Evolutionary conservation across 2,329 filamentous ascomycete genomes (phyloP).

Genomic region (Clonostachys rhizophaga): DNA sequence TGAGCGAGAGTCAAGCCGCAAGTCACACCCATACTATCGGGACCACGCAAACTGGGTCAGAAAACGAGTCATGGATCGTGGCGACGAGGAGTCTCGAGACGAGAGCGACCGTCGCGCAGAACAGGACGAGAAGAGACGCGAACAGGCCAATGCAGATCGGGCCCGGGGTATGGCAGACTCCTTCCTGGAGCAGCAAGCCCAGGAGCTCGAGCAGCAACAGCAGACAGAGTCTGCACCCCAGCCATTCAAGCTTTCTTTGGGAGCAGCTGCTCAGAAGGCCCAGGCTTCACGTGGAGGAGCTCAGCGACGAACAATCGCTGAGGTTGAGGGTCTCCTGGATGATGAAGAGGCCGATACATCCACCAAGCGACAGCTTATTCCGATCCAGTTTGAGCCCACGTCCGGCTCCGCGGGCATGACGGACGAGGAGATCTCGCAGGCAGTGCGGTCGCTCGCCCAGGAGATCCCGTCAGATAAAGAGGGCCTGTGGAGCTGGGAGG

Average conservation of each 20-base stretch:
- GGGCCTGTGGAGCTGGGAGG: conserved; percentile 85
- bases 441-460: conserved; percentile 74
- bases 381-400: conserved; percentile 75
- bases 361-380: conserved; percentile 70
- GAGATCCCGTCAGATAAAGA: conserved; percentile 87
- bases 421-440: conserved; percentile 82
- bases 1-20: conserved; percentile 71
- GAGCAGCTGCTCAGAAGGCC: conserved; percentile 75
- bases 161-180: conserved; percentile 83
- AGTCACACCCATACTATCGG: conserved; percentile 77
- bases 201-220: conserved; percentile 59
- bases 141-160: conserved; percentile 69
- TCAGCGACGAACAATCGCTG: conserved; percentile 76
- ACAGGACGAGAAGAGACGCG: conserved; percentile 65
- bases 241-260: conserved; percentile 89
- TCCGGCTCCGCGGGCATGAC: conserved; percentile 61
- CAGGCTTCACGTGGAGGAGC: conserved; percentile 51
- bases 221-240: conserved; percentile 47
- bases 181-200: conserved; percentile 80
- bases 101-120: conserved; percentile 79
- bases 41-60: conserved; percentile 83
- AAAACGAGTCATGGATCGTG: conserved; percentile 69
- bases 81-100: conserved; percentile 71
- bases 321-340: conserved; percentile 90
- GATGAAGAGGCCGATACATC: conserved; percentile 81